A percentile compares a stretch with the other conserved stretches of the same genome.
These are phyloP conservation scores for Cetraspora pellucida DNA, from an alignment of 192 early-diverging fungal species.

Conservation along the genomic window DNA sequence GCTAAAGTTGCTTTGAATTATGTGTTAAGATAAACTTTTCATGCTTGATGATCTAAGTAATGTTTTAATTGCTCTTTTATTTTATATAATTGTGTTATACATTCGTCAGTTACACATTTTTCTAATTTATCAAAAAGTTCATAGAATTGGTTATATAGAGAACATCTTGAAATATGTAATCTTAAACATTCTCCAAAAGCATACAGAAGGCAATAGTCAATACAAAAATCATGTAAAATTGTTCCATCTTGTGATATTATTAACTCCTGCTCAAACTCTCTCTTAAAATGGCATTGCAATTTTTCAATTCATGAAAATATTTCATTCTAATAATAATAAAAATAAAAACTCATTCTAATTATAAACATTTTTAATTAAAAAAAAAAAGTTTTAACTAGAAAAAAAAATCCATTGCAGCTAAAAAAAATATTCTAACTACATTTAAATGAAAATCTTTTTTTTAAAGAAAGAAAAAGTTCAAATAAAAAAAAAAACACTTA, in stretches of 20 bases:
- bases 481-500: too few species aligned
- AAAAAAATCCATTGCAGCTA: too few species aligned
- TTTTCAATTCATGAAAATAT: neutral
- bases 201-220: neutral
- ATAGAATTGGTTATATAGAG: neutral
- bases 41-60: neutral
- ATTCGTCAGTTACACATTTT: neutral
- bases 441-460: too few species aligned
- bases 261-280: neutral
- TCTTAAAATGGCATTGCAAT: neutral
- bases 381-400: too few species aligned
- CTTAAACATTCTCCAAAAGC: neutral
- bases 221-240: neutral
- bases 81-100: neutral
- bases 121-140: neutral
- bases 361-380: too few species aligned
- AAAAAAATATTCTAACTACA: too few species aligned
- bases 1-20: neutral
- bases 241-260: neutral
- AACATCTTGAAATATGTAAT: neutral
- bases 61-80: neutral
- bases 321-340: neutral
- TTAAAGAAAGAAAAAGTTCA: too few species aligned
- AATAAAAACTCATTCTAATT: neutral
- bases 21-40: neutral